Base-by-base conservation (phyloP, 305 asterid genomes). In the Ajuga reptans region DNA sequence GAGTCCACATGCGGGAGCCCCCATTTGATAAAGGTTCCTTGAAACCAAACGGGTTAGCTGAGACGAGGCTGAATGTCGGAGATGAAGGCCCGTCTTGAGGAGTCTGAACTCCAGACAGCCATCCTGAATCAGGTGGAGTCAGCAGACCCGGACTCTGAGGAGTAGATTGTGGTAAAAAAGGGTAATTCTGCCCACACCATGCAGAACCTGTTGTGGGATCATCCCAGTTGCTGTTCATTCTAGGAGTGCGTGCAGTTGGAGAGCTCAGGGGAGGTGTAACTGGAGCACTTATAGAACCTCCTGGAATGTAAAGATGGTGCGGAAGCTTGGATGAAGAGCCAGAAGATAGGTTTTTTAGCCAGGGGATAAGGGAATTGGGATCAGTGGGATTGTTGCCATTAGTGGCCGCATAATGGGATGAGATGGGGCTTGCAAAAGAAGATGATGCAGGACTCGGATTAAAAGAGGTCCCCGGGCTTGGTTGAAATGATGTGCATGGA, bases 1-100 rank as follows among this genome's bases (percentile, higher is more conserved):
- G 97, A 36, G 99, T 91, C 99, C 96, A 93, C 96, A 91, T 83
- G 3, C 93, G 91, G 12, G 97, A 91, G 24, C 99, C 99, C 59
- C 90, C 92, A 39, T 86, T 88, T 9, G 97, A 93, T 16, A 84
- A 66, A n/a, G 96, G 92, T 57, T 85, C 97, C 80, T 75, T 87
- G 74, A 81, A 76, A 69, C 86, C 87, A 72, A 91, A 89, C 14
- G 96, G 92, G 75, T 84, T 93, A 15, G 91, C 80, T 9, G 93
- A 82, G 68, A 93, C 92, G 9, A 91, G 92, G 80, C 91, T 91
- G 78, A 91, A 91, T 1, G 97, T 91, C 3, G 97, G 99, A 71
- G 99, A 91, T 9, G 89, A 86, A 33, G 87, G 83, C 66, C 84
- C 96, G 9, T 89, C 97, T 63, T 86, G 95, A 4, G 97, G 97